Evolutionary conservation across 1,284 basidiomycete genomes (phyloP), one percentile per base, ranked within the genome.

Genomic region (Rhodotorula mucilaginosa): DNA sequence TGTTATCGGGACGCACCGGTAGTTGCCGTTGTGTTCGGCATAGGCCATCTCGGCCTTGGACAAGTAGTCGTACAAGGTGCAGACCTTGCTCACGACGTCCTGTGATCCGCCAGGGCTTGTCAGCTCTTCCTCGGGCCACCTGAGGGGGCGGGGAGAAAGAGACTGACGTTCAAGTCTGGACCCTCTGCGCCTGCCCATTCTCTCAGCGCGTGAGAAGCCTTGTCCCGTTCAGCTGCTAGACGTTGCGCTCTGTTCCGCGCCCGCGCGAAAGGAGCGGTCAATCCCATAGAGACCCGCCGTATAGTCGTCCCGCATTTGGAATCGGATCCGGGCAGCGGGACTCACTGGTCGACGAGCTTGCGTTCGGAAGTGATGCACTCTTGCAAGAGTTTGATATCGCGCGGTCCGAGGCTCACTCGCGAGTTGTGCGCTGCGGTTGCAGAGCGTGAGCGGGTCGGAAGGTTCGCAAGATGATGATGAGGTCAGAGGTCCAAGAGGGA

Each of bases 181-280:
- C 79, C 79, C 65, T 80, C 79, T 4, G 65, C 61, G 19, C 71
- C 47, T 16, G 76, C 78, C 79, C 79, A 80, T 52, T 79, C 78
- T 44, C 74, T 70, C 39, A 80, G 64, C 1, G 77, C 76, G 6
- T 64, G 56, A 10, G 73, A 67, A 19, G 79, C 68, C 61, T 74
- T 78, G 48, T 71, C 75, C 10, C 72, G 66, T 21, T 79, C 79
- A 5, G 46, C 51, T 5, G 77, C 67, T 3, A 76, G 63, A 16
- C 67, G 67, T 23, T 70, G 70, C 8, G 67, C 68, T 15, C 73
- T 79, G 72, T 39, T 21, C 1, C 49, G 34, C 34, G 5, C 34
- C 3, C 34, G 34, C 1, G 3, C 34, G 5, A 6, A 34, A 6
- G 34, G 5, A 34, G 34, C 6, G 6, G 34, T 34, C 34, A 34